Base-by-base conservation (phyloP, 805 yeast species). In the Metschnikowia santaceciliae region DNA sequence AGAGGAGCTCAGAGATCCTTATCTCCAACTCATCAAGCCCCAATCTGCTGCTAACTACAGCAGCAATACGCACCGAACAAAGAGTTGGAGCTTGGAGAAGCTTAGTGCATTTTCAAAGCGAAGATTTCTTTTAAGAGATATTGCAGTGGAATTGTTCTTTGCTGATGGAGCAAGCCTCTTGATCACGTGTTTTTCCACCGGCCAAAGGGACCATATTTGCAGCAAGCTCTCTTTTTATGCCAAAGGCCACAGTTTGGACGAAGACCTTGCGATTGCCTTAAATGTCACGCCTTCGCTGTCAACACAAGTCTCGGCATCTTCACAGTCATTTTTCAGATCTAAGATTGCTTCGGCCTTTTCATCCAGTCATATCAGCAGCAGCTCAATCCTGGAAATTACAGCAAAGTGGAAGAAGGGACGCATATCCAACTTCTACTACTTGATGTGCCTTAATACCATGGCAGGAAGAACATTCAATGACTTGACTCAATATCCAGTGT, bases 381-480 rank as follows among this genome's bases (percentile, higher is more conserved):
- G 64, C 6, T 47, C 48, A 19, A 48, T 53, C 11, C 54, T 51
- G 15, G 55, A 50, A 11, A 82, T 84, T 0, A 86, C 96, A 0
- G 77, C 73, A 54, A 79, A 80, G 58, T 90, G 97, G 97, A 78
- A 74, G 54, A 71, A 66, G 47, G 96, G 96, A 0, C 83, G 84
- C 55, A 77, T 90, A 61, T 87, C 96, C 0, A 90, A 90, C 61
- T 90, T 90, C 58, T 86, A 84, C 61, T 90, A 90, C 60, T 69
- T 90, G 59, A 86, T 89, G 81, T 76, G 87, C 15, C 70, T 90
- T 23, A 90, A 90, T 61, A 88, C 94, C 0, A 65, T 90, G 50
- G 95, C 96, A 0, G 97, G 97, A 0, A 70, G 97, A 55, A 88
- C 96, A 0, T 88, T 85, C 67, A 90, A 90, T 65, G 96, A 90